Base-by-base conservation (phyloP, 1,139 yeast species). In the Eremothecium cymbalariae region DNA sequence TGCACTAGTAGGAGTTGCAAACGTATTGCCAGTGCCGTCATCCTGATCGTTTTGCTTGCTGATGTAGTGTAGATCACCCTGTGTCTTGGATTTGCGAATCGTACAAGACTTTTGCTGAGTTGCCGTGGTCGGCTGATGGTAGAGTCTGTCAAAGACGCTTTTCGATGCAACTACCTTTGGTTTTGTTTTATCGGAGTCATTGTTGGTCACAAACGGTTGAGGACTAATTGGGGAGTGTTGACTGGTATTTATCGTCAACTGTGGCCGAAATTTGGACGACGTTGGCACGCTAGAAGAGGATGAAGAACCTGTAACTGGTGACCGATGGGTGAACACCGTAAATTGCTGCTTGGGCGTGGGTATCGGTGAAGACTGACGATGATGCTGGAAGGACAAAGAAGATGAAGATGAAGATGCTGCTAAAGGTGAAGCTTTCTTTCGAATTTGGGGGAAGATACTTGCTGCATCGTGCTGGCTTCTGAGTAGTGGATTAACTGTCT, bases 121-220 rank as follows among this genome's bases (percentile, higher is more conserved):
- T 6, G 50, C 39, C 4, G 43, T 35, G 8, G 47, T 33, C 13
- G 38, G 31, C 22, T 37, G 45, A 18, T 41, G 34, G 31, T 47
- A 47, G 18, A 47, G 36, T 28, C 53, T 41, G 13, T 47, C 51
- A 38, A 48, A 48, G 8, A 47, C 50, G 6, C 39, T 37, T 15
- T 30, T 32, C 4, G 40, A 38, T n/a, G 36, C 32, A 8, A 31
- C 28, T 6, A 34, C 17, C 2, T 34, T 12, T 12, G 36, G 29
- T 20, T 17, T 28, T 3, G 14, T 12, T 25, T 16, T 15, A 7
- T 18, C 26, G 8, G 7, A 17, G 13, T 18, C 16, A n/a, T 17
- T 16, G 15, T 17, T 12, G 17, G 18, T 18, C 15, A 4, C 24
- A 8, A 11, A 6, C 8, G n/a, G n/a, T n/a, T n/a, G n/a, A n/a